These are phyloP conservation scores for Cutaneotrichosporon cutaneum DNA, from an alignment of 1,284 basidiomycete species.

Conservation along the genomic window DNA sequence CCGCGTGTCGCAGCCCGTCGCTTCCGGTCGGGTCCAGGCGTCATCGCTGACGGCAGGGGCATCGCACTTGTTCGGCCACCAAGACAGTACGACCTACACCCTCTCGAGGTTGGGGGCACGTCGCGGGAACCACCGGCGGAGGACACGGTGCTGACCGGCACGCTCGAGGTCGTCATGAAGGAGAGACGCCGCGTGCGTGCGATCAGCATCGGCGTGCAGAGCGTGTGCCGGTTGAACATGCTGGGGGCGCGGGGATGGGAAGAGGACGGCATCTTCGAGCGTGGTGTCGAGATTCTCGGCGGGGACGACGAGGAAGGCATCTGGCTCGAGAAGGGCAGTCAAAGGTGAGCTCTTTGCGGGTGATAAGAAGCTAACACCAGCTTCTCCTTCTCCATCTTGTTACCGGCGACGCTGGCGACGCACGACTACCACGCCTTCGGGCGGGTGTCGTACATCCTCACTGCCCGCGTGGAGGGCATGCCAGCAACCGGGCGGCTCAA, in stretches of 20 bases:
- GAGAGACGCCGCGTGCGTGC: constrained; percentile 42
- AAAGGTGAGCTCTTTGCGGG: constrained; percentile 26
- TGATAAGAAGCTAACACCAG: constrained; percentile 12
- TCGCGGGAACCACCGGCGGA: constrained; percentile 42
- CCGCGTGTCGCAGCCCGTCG: neutral
- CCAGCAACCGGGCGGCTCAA: constrained; percentile 12
- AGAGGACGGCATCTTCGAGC: constrained; percentile 49
- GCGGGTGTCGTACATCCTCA: constrained; percentile 40
- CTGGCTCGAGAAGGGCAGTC: constrained; percentile 46
- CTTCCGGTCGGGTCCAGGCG: constrained; percentile 1
- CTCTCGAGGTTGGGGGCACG: constrained; percentile 30
- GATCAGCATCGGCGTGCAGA: constrained; percentile 48
- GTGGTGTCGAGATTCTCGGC: constrained; percentile 41
- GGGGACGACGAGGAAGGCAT: constrained; percentile 42
- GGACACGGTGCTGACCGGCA: constrained; percentile 47
- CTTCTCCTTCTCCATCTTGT: constrained; percentile 40
- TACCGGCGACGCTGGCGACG: constrained; percentile 42
- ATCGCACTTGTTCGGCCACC: constrained; percentile 43
- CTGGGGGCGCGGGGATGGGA: constrained; percentile 41
- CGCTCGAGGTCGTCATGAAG: constrained; percentile 49
- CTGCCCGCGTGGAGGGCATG: constrained; percentile 31
- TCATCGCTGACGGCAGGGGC: constrained; percentile 29
- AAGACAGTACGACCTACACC: constrained; percentile 35
- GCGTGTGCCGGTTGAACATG: constrained; percentile 40
- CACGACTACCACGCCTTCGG: constrained; percentile 37